A percentile compares a stretch with the other conserved stretches of the same genome.
phyloP scores from a whole-genome alignment of 2,329 filamentous ascomycete genomes.

The Aspergillus latus region DNA sequence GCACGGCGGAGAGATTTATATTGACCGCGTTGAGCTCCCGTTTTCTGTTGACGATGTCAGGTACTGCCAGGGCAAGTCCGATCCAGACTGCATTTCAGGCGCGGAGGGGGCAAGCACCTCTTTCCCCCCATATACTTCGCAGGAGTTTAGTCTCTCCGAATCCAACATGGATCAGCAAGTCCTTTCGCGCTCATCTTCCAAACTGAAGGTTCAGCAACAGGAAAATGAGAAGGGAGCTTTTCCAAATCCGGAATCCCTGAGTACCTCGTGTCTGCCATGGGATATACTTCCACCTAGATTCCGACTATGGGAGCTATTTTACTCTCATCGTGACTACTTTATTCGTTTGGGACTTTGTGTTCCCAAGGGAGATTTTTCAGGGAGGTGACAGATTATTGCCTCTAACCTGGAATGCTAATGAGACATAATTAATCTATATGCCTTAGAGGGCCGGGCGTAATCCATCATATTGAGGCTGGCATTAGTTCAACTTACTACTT shows the following conservation, averaged over 20 bases:
- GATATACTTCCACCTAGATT: conserved; percentile 52
- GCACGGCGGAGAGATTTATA: conserved; percentile 86
- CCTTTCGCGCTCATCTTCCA: not conserved
- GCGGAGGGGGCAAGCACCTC: conserved; percentile 37
- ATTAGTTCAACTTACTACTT: too few species aligned
- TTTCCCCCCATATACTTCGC: not conserved
- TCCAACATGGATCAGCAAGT: conserved; percentile 1
- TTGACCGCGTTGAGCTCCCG: conserved; percentile 68
- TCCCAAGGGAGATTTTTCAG: conserved; percentile 61
- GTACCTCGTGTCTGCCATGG: conserved; percentile 18
- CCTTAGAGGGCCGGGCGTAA: too few species aligned
- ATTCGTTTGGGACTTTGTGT: conserved; percentile 89
- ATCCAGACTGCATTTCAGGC: conserved; percentile 69
- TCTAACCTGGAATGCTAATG: not conserved
- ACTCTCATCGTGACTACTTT: conserved; percentile 95
- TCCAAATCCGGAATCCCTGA: not conserved
- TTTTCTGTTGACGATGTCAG: conserved; percentile 68
- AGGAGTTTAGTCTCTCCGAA: not conserved
- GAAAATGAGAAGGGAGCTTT: not conserved
- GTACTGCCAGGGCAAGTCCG: conserved; percentile 69
- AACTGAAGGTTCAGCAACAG: too few species aligned
- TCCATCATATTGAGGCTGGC: too few species aligned
- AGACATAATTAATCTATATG: not conserved
- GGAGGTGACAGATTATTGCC: conserved; percentile 2
- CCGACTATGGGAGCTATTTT: conserved; percentile 88